Conservation (phyloP, 345 rosid species). For the Leavenworthia alabamica region DNA sequence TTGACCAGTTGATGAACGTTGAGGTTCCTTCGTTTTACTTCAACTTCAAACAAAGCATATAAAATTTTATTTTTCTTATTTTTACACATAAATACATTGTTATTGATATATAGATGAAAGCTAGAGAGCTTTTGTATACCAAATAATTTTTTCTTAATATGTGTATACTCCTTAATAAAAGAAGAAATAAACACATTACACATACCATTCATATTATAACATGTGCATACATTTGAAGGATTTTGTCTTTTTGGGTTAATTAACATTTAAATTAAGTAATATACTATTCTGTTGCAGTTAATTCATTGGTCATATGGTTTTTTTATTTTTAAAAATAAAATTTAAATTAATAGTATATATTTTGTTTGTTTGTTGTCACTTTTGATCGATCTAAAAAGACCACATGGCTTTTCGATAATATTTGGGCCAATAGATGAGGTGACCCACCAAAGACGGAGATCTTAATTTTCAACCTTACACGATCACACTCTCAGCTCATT, state of each 20-base stretch:
- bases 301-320: neutral
- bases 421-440: constrained; percentile 21
- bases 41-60: constrained; percentile 39
- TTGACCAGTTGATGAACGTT: constrained; percentile 75
- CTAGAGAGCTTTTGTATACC: constrained; percentile 15
- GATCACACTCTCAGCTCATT: neutral
- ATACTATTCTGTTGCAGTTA: neutral
- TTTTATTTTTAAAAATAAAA: neutral
- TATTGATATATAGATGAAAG: constrained; percentile 17
- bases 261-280: neutral
- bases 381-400: constrained; percentile 1
- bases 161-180: neutral
- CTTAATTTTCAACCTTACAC: constrained; percentile 27
- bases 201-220: neutral
- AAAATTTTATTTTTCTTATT: neutral
- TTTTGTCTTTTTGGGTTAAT: neutral
- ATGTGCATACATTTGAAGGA: neutral
- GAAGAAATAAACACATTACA: constrained; percentile 16
- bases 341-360: too few relatives aligned
- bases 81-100: constrained; percentile 17
- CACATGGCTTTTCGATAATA: constrained; percentile 21
- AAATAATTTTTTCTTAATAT: constrained; percentile 4
- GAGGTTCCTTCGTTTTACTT: constrained; percentile 52
- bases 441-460: constrained; percentile 31
- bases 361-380: neutral